A percentile compares a stretch with the other conserved stretches of the same genome.
phyloP scores from a whole-genome alignment of 2,329 filamentous ascomycete genomes.

The Ceratocystis albifundus region DNA sequence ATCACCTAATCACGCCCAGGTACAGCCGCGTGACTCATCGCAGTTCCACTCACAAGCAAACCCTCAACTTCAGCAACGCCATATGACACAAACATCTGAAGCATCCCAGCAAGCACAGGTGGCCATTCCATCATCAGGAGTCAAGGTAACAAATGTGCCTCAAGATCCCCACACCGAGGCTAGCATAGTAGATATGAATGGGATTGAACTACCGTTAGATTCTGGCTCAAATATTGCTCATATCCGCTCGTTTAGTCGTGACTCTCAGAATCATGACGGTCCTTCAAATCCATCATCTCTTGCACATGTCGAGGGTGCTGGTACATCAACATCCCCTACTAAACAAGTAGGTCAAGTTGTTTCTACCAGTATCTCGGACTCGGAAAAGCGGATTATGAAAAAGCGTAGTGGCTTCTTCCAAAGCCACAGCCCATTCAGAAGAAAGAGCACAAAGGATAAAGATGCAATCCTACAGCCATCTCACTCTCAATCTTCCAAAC shows the following conservation, averaged over 20 bases:
- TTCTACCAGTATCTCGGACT: constrained; percentile 46
- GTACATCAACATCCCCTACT: constrained; percentile 59
- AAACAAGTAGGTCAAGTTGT: constrained; percentile 45
- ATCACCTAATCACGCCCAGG: constrained; percentile 3
- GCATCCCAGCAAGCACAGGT: constrained; percentile 24
- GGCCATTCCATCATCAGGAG: constrained; percentile 14
- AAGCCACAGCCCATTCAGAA: constrained; percentile 80
- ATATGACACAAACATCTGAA: constrained; percentile 4
- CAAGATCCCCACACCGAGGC: constrained; percentile 91
- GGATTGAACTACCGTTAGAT: constrained; percentile 54
- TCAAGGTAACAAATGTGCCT: constrained; percentile 41
- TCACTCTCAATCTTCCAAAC: constrained; percentile 8
- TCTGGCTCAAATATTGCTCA: constrained; percentile 41
- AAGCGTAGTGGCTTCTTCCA: constrained; percentile 83
- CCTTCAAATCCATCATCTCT: constrained; percentile 81
- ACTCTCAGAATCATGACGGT: constrained; percentile 69
- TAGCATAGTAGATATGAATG: constrained; percentile 95
- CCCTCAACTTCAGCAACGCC: constrained; percentile 8
- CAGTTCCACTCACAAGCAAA: constrained; percentile 15
- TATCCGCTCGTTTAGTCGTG: constrained; percentile 67
- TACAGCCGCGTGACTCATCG: background rate
- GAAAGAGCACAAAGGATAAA: constrained; percentile 73
- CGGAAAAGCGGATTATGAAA: constrained; percentile 57
- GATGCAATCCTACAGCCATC: constrained; percentile 18
- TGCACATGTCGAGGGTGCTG: constrained; percentile 71